phyloP scores from a whole-genome alignment of 495 filamentous ascomycete species.

The Cercophora sp. region DNA sequence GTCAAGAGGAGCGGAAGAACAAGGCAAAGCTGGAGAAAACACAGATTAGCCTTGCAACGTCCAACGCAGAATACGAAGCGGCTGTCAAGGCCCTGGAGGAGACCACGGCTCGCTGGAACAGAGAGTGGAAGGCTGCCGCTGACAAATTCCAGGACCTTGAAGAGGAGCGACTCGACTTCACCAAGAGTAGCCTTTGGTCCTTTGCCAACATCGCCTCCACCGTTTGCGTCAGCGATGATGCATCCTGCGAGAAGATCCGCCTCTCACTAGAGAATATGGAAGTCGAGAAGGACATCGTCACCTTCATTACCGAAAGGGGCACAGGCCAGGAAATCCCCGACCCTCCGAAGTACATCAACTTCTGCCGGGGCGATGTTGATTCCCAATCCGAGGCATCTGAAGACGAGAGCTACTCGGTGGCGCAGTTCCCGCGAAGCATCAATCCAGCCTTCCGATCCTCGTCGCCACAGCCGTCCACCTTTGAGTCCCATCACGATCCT shows the following conservation, averaged over 20 bases:
- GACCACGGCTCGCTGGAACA: slow-evolving; percentile 93
- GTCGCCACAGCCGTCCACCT: slow-evolving; percentile 74
- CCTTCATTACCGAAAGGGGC: slow-evolving; percentile 83
- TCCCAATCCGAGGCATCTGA: slow-evolving; percentile 77
- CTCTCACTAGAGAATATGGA: slow-evolving; percentile 92
- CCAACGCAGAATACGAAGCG: slow-evolving; percentile 88
- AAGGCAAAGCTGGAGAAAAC: slow-evolving; percentile 99
- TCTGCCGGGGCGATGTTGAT: slow-evolving; percentile 87
- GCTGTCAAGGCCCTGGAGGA: slow-evolving; percentile 93
- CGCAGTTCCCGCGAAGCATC: slow-evolving; percentile 90
- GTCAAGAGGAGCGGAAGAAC: slow-evolving; percentile 97
- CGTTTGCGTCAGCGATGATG: slow-evolving; percentile 98
- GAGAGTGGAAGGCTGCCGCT: slow-evolving; percentile 95
- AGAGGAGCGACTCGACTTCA: slow-evolving; percentile 93
- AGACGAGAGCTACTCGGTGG: slow-evolving; percentile 82
- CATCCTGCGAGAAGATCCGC: slow-evolving; percentile 95
- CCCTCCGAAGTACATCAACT: slow-evolving; percentile 97
- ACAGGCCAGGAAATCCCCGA: slow-evolving; percentile 97
- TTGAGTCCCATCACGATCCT: slow-evolving; percentile 84
- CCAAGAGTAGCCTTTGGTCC: slow-evolving; percentile 94
- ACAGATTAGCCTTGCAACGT: slow-evolving; percentile 84
- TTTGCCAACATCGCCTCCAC: slow-evolving; percentile 98
- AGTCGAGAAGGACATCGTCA: slow-evolving; percentile 88
- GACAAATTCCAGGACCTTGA: slow-evolving; percentile 99
- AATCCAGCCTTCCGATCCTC: slow-evolving; percentile 93